Percentiles rank a stretch among this genome's conserved stretches.
Conservation (phyloP, 345 rosid species). For the Excoecaria cochinchinensis region DNA sequence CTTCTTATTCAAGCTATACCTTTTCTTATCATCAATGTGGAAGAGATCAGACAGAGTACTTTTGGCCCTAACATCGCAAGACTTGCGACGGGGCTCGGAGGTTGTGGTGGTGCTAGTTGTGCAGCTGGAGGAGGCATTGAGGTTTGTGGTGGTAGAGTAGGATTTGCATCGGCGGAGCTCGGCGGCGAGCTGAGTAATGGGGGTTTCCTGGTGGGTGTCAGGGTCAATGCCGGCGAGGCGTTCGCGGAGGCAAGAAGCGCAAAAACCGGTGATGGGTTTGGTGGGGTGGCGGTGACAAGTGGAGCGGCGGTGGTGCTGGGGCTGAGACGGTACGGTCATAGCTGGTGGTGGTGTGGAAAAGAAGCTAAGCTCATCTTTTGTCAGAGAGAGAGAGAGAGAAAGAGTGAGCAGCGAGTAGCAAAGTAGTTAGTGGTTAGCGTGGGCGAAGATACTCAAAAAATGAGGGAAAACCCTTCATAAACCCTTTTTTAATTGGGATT, state of each 20-base stretch:
- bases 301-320: slow-evolving; percentile 37
- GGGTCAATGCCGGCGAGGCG: slow-evolving; percentile 67
- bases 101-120: slow-evolving; percentile 6
- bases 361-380: slow-evolving; percentile 9
- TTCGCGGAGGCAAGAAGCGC: slow-evolving; percentile 77
- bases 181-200: slow-evolving; percentile 24
- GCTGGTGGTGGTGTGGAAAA: slow-evolving; percentile 17
- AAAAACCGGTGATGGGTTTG: slow-evolving; percentile 54
- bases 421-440: not conserved
- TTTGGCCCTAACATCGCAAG: slow-evolving; percentile 47
- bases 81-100: slow-evolving; percentile 52
- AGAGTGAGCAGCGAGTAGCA: too few species aligned
- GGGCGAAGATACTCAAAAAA: not conserved
- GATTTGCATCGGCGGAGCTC: slow-evolving; percentile 57
- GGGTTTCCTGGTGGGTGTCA: slow-evolving; percentile 30
- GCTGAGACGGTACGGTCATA: slow-evolving; percentile 37
- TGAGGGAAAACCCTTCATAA: slow-evolving; percentile 29
- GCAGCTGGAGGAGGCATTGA: slow-evolving; percentile 22
- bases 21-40: slow-evolving; percentile 31
- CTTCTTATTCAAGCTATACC: slow-evolving; percentile 21
- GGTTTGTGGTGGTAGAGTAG: slow-evolving; percentile 29
- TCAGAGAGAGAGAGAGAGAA: not conserved
- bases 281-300: slow-evolving; percentile 61
- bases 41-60: slow-evolving; percentile 51
- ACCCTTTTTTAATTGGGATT: slow-evolving; percentile 21